Percentiles rank a stretch among this genome's conserved stretches.
Evolutionary conservation across 805 yeast genomes (phyloP).

Genomic region (Candida silvicultrix): DNA sequence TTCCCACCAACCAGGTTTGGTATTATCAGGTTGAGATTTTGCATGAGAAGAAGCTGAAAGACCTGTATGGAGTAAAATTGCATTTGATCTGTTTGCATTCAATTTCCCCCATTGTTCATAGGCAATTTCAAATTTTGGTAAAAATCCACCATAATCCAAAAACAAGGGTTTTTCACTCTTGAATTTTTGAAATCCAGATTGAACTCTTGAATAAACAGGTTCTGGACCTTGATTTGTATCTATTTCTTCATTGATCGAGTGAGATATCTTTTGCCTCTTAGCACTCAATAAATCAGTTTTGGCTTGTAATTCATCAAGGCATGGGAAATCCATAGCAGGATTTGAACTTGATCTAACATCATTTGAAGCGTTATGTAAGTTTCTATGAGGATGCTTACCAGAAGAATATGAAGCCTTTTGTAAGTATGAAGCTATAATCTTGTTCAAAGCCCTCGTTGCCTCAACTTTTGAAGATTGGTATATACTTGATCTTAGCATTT

Average conservation of each 20-base stretch:
- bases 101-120: constrained; percentile 89
- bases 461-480: neutral
- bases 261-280: constrained; percentile 3
- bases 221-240: constrained; percentile 59
- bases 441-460: neutral
- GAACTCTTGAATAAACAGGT: constrained; percentile 71
- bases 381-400: neutral
- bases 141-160: constrained; percentile 75
- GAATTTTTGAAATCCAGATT: constrained; percentile 60
- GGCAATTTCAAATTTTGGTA: constrained; percentile 76
- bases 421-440: neutral
- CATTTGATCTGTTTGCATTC: constrained; percentile 58
- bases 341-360: constrained; percentile 21
- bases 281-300: constrained; percentile 30
- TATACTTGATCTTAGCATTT: neutral
- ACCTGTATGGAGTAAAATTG: constrained; percentile 82
- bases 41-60: constrained; percentile 94
- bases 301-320: constrained; percentile 70
- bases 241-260: constrained; percentile 1
- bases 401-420: neutral
- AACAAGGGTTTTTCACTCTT: constrained; percentile 51
- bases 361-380: neutral
- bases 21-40: constrained; percentile 64
- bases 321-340: constrained; percentile 75
- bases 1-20: constrained; percentile 93